phyloP scores from a whole-genome alignment of 352 stramenopile species.

The Aphanomyces cochlioides region DNA sequence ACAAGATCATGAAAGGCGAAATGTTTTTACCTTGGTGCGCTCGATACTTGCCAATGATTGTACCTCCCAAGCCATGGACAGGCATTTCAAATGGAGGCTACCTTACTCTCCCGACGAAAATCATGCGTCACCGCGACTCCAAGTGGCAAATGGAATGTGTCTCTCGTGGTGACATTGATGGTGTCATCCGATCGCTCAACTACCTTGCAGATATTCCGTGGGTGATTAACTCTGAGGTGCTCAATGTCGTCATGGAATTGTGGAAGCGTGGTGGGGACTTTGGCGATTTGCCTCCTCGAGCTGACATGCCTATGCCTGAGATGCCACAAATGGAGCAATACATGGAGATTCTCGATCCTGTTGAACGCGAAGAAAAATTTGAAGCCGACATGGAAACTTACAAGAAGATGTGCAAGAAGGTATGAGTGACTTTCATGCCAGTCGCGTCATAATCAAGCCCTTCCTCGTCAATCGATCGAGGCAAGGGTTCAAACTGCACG shows the following conservation, averaged over 20 bases:
- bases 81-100: conserved; percentile 90
- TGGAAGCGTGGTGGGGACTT: conserved; percentile 90
- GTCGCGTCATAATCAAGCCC: conserved; percentile 80
- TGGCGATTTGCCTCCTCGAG: conserved; percentile 89
- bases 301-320: conserved; percentile 58
- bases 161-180: conserved; percentile 74
- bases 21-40: conserved; percentile 76
- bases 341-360: conserved; percentile 56
- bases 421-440: conserved; percentile 39
- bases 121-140: conserved; percentile 89
- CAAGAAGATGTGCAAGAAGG: conserved; percentile 68
- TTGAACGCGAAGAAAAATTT: conserved; percentile 16
- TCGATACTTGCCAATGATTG: conserved; percentile 94
- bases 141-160: conserved; percentile 88
- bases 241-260: conserved; percentile 87
- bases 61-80: conserved; percentile 91
- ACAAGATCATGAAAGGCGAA: conserved; percentile 48
- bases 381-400: conserved; percentile 38
- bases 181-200: conserved; percentile 90
- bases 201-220: conserved; percentile 90
- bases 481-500: conserved; percentile 81
- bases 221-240: conserved; percentile 93
- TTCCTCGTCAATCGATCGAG: conserved; percentile 36
- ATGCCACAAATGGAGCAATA: conserved; percentile 51
- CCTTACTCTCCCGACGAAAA: conserved; percentile 85